Evolutionary conservation across 1,284 basidiomycete genomes (phyloP).

Genomic region (Schizophyllum commune): DNA sequence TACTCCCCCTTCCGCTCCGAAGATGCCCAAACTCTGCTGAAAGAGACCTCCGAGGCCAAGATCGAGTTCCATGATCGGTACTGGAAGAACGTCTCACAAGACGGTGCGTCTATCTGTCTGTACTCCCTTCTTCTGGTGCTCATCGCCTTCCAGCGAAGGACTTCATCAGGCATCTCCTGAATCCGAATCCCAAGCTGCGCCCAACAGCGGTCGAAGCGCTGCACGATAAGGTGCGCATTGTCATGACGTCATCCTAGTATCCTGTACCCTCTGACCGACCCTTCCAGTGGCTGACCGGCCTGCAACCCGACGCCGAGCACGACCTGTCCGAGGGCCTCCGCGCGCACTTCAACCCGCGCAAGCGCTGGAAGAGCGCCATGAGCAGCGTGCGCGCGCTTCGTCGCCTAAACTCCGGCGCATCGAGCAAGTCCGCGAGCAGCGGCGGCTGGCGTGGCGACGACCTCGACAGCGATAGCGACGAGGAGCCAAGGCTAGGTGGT

Average conservation of each 20-base stretch:
- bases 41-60: constrained; percentile 77
- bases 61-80: constrained; percentile 91
- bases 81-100: constrained; percentile 82
- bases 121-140: background rate
- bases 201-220: constrained; percentile 72
- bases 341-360: constrained; percentile 69
- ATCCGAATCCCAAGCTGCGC: constrained; percentile 66
- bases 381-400: constrained; percentile 48
- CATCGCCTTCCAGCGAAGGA: constrained; percentile 55
- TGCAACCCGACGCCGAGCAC: constrained; percentile 53
- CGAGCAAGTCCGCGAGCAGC: constrained; percentile 15
- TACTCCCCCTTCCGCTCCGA: constrained; percentile 91
- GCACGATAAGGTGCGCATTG: constrained; percentile 37
- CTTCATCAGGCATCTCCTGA: constrained; percentile 74
- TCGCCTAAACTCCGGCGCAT: constrained; percentile 38
- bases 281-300: constrained; percentile 60
- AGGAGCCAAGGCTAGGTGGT: background rate
- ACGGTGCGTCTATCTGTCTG: constrained; percentile 36
- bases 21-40: constrained; percentile 67
- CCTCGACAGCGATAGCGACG: constrained; percentile 11
- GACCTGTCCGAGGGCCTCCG: constrained; percentile 67
- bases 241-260: constrained; percentile 1
- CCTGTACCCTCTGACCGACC: constrained; percentile 3
- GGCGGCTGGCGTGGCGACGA: constrained; percentile 20
- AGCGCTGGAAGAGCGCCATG: constrained; percentile 65